A percentile compares a stretch with the other conserved stretches of the same genome.
These are phyloP conservation scores for Nannizziopsis barbatae DNA, from an alignment of 2,329 filamentous ascomycete species.

Conservation along the genomic window DNA sequence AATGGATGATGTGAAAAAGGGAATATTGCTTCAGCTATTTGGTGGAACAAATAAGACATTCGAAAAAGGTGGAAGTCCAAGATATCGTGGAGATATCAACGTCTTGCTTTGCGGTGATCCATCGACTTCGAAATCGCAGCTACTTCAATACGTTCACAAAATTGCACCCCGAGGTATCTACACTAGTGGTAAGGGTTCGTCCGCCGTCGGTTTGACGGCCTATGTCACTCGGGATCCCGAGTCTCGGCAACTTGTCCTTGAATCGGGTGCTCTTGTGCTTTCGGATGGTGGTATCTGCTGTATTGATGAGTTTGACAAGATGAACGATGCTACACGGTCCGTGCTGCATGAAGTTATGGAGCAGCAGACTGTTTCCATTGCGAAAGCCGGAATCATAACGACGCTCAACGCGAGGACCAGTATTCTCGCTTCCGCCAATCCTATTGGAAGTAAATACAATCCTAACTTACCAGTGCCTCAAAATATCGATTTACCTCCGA, in stretches of 20 bases:
- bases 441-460: constrained; percentile 96
- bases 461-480: constrained; percentile 89
- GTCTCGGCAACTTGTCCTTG: constrained; percentile 60
- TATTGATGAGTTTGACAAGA: constrained; percentile 72
- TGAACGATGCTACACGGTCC: constrained; percentile 62
- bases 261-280: constrained; percentile 61
- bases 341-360: constrained; percentile 74
- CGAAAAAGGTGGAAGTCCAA: constrained; percentile 87
- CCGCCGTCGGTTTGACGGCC: constrained; percentile 65
- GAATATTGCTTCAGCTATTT: constrained; percentile 90
- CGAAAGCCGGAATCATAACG: constrained; percentile 67
- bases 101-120: constrained; percentile 93
- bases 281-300: constrained; percentile 67
- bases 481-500: constrained; percentile 95
- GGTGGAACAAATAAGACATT: constrained; percentile 98
- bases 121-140: constrained; percentile 89
- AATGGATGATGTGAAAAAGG: constrained; percentile 98
- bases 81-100: constrained; percentile 96
- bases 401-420: constrained; percentile 92
- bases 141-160: constrained; percentile 90
- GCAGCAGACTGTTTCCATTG: constrained; percentile 67
- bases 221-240: constrained; percentile 66
- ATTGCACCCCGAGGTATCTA: constrained; percentile 83
- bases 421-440: constrained; percentile 93
- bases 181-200: constrained; percentile 65